Evolutionary conservation across 371 early-diverging fungal species (phyloP).

Genomic region (Nematocida minor): DNA sequence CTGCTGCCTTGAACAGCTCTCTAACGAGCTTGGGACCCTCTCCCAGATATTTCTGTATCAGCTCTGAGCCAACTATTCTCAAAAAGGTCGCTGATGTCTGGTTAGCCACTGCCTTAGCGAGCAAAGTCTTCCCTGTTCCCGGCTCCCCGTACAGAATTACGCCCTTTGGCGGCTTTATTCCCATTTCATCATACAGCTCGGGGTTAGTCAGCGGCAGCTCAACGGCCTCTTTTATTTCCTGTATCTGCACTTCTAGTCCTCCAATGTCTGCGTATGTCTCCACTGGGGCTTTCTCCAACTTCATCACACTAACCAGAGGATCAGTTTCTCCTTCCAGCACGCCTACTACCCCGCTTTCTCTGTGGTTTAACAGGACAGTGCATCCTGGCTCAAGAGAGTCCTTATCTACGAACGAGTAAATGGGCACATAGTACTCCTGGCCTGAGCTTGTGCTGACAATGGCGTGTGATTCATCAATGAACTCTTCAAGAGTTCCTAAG

Average conservation of each 20-base stretch:
- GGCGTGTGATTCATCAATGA: slow-evolving; percentile 98
- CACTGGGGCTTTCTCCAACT: slow-evolving; percentile 96
- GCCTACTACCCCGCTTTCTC: slow-evolving; percentile 75
- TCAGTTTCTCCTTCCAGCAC: slow-evolving; percentile 90
- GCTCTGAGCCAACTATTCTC: slow-evolving; percentile 97
- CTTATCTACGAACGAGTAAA: slow-evolving; percentile 66
- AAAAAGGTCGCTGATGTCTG: slow-evolving; percentile 98
- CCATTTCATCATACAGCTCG: slow-evolving; percentile 98
- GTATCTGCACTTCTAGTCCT: slow-evolving; percentile 93
- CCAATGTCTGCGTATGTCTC: slow-evolving; percentile 98
- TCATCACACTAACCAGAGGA: slow-evolving; percentile 98
- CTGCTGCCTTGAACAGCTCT: slow-evolving; percentile 95
- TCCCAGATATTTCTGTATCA: slow-evolving; percentile 98
- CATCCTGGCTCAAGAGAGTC: slow-evolving; percentile 66
- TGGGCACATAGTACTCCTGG: slow-evolving; percentile 79
- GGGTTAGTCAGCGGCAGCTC: slow-evolving; percentile 98
- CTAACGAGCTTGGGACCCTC: slow-evolving; percentile 98
- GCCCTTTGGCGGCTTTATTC: slow-evolving; percentile 98
- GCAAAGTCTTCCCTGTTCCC: slow-evolving; percentile 95
- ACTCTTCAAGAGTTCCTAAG: slow-evolving; percentile 95
- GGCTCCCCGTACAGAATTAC: slow-evolving; percentile 97
- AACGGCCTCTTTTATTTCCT: slow-evolving; percentile 99
- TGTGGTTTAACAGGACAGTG: slow-evolving; percentile 64
- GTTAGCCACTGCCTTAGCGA: slow-evolving; percentile 99
- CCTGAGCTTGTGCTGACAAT: slow-evolving; percentile 90